Conservation (phyloP, 176 grass and related monocot species). For the Canna indica region DNA sequence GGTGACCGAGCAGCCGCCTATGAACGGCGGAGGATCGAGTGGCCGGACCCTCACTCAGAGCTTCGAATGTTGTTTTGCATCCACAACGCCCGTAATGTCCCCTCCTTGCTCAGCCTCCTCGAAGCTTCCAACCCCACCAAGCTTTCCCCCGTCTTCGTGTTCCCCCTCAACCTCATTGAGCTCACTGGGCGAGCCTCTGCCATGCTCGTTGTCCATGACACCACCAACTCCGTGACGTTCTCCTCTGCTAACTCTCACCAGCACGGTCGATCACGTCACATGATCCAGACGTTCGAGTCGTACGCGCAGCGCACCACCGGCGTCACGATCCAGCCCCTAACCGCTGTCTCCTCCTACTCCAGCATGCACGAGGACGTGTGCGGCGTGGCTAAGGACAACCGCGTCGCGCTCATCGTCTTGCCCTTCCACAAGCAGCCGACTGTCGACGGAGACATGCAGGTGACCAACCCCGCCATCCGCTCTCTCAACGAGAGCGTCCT, state of each 20-base stretch:
- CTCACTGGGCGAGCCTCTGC: conserved; percentile 5
- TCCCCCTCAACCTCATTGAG: conserved; percentile 7
- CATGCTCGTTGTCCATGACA: conserved; percentile 3
- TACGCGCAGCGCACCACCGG: conserved; percentile 9
- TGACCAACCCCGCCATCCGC: neutral
- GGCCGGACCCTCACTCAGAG: neutral
- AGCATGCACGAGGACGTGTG: conserved; percentile 20
- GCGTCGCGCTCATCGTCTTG: conserved; percentile 9
- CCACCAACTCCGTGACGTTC: neutral
- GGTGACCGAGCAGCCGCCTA: neutral
- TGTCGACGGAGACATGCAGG: conserved; percentile 11
- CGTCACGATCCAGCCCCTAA: conserved; percentile 11
- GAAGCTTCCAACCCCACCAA: conserved; percentile 3
- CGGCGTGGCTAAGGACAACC: conserved; percentile 6
- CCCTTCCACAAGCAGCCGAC: conserved; percentile 22
- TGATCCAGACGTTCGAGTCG: neutral
- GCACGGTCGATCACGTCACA: neutral
- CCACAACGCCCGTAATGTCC: conserved; percentile 1
- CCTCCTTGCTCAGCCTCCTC: conserved; percentile 10
- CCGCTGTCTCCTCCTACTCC: conserved; percentile 11
- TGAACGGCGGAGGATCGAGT: neutral
- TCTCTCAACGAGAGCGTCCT: conserved; percentile 11
- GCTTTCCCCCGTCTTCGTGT: neutral
- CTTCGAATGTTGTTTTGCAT: neutral
- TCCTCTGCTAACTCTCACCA: neutral